A percentile compares a stretch with the other conserved stretches of the same genome.
Evolutionary conservation across 2,329 filamentous ascomycete species (phyloP).

Genomic region (Aspergillus terreus): DNA sequence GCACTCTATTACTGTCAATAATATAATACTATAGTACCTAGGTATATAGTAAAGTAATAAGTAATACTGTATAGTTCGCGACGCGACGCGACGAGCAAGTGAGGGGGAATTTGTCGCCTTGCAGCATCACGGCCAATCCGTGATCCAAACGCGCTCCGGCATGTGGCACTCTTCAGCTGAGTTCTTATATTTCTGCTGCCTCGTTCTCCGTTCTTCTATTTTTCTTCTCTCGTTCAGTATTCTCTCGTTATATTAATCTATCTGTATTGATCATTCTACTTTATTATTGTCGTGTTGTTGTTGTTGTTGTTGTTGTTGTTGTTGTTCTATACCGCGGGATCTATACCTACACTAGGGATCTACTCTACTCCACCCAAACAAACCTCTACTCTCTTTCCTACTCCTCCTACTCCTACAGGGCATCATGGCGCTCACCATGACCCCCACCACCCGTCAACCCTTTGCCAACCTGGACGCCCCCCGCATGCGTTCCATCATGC

Average conservation of each 20-base stretch:
- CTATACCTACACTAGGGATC: not conserved
- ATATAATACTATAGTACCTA: not conserved
- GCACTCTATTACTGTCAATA: too few relatives aligned
- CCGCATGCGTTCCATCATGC: constrained; percentile 29
- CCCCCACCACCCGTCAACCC: constrained; percentile 29
- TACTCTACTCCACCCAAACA: not conserved
- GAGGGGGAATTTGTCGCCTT: not conserved
- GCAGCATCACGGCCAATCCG: not conserved
- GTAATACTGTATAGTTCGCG: not conserved
- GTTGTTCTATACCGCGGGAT: not conserved
- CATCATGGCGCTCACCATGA: constrained; percentile 35
- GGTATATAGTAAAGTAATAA: too few relatives aligned
- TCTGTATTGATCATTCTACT: not conserved
- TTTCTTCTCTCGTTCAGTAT: not conserved
- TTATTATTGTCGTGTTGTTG: not conserved
- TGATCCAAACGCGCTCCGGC: not conserved
- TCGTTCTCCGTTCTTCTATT: not conserved
- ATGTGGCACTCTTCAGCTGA: not conserved
- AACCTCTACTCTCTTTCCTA: not conserved
- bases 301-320: too few relatives aligned
- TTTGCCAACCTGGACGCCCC: constrained; percentile 33
- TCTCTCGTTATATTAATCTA: not conserved
- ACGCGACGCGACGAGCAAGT: not conserved
- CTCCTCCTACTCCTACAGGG: constrained; percentile 3
- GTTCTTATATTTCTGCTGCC: not conserved